Conservation (phyloP, 768 basidiomycete genomes). For the Suillus subluteus region DNA sequence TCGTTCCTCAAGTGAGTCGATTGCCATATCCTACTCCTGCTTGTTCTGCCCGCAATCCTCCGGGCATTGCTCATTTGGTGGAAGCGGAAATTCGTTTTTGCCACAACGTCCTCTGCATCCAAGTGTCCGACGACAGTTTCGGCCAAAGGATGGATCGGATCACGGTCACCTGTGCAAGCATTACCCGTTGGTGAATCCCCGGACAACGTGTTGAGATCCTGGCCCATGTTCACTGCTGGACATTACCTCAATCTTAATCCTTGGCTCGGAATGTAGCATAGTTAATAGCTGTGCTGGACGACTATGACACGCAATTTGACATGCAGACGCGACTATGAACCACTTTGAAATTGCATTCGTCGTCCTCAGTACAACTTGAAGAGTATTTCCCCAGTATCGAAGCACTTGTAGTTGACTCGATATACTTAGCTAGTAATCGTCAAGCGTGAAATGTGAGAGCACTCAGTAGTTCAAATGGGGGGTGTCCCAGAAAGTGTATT, state of each 20-base stretch:
- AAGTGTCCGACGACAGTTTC: neutral
- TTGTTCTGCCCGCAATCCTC: neutral
- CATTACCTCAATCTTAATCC: neutral
- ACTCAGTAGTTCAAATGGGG: neutral
- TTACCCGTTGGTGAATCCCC: neutral
- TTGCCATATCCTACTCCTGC: neutral
- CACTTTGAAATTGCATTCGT: neutral
- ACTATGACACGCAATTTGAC: neutral
- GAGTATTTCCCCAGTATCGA: neutral
- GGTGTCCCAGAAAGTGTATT: neutral
- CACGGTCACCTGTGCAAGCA: neutral
- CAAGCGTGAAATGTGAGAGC: neutral
- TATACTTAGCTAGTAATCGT: neutral
- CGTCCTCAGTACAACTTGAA: neutral
- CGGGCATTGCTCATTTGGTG: neutral
- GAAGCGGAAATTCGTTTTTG: neutral
- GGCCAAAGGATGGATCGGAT: neutral
- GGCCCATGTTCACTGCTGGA: neutral
- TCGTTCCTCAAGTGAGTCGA: neutral
- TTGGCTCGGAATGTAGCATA: neutral
- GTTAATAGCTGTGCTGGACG: neutral
- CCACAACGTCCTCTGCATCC: neutral
- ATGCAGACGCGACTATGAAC: neutral
- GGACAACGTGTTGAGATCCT: neutral
- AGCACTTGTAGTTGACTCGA: neutral